phyloP scores from a whole-genome alignment of 2,329 filamentous ascomycete genomes.

The Ceratocystis harringtonii region DNA sequence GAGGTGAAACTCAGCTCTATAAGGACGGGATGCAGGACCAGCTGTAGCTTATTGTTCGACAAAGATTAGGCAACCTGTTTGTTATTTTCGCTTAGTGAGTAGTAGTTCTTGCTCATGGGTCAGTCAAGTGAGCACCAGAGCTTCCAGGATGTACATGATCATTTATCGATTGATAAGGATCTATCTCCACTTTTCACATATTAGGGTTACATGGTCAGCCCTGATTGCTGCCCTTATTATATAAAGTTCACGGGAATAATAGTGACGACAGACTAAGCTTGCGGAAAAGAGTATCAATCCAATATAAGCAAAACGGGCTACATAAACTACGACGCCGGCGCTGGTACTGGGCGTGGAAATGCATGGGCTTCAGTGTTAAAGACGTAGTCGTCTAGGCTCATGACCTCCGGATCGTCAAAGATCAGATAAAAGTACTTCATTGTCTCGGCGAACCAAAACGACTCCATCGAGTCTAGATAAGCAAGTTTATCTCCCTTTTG shows the following conservation, averaged over 20 bases:
- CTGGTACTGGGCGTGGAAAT: conserved; percentile 21
- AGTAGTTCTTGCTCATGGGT: too few species aligned
- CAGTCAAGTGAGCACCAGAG: not conserved
- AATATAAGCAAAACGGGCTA: not conserved
- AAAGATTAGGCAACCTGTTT: too few species aligned
- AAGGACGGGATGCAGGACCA: too few species aligned
- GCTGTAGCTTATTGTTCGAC: too few species aligned
- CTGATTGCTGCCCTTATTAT: not conserved
- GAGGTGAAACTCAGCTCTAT: not conserved
- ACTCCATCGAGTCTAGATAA: conserved; percentile 50
- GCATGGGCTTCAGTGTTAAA: conserved; percentile 41
- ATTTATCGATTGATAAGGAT: not conserved
- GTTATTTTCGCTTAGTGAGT: too few species aligned
- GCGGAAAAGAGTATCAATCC: not conserved
- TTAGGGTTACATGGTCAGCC: not conserved
- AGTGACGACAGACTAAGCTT: not conserved
- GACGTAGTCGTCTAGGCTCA: conserved; percentile 54
- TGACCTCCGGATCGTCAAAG: conserved; percentile 47
- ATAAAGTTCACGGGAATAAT: not conserved
- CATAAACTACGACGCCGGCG: not conserved
- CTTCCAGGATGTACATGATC: not conserved
- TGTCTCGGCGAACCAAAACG: conserved; percentile 59
- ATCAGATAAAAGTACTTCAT: conserved; percentile 63
- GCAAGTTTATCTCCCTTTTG: conserved; percentile 24
- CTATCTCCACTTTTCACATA: not conserved